Evolutionary conservation across 176 grass and related monocot genomes (phyloP).

Genomic region (Bonia amplexicaulis): DNA sequence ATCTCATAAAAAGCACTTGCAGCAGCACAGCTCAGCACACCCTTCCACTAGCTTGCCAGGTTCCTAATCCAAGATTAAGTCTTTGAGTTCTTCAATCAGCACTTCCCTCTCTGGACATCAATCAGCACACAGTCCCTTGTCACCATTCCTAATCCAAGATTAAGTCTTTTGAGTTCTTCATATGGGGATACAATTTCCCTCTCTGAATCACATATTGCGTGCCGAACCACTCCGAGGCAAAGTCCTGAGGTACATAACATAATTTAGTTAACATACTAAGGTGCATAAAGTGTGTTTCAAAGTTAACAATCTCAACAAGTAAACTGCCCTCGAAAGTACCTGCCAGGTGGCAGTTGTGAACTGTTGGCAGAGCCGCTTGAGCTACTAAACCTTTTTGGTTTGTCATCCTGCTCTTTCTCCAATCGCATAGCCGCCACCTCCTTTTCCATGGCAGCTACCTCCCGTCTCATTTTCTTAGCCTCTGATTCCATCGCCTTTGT

Average conservation of each 20-base stretch:
- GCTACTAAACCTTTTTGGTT: conserved; percentile 51
- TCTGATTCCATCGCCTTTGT: conserved; percentile 95
- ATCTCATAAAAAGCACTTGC: conserved; percentile 1
- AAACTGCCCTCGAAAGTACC: conserved; percentile 21
- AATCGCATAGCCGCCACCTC: conserved; percentile 63
- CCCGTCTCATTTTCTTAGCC: conserved; percentile 86
- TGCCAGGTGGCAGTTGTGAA: conserved; percentile 58
- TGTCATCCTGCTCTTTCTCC: conserved; percentile 84
- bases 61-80: too few species aligned
- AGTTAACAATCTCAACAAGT: not conserved
- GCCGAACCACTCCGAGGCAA: conserved; percentile 47
- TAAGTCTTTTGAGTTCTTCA: not conserved
- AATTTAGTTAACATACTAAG: not conserved
- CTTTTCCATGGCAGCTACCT: conserved; percentile 85
- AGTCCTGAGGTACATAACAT: conserved; percentile 11
- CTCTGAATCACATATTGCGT: conserved; percentile 42
- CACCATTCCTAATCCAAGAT: conserved; percentile 1
- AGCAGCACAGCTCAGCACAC: not conserved
- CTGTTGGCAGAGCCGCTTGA: conserved; percentile 48
- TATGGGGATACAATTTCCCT: not conserved
- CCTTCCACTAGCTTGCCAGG: conserved; percentile 21
- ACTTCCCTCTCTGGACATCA: not conserved
- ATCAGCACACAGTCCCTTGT: not conserved
- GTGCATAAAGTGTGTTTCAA: not conserved
- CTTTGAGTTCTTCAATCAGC: too few species aligned